These are phyloP conservation scores for Candida piceae DNA, from an alignment of 805 yeast genomes.

Conservation along the genomic window DNA sequence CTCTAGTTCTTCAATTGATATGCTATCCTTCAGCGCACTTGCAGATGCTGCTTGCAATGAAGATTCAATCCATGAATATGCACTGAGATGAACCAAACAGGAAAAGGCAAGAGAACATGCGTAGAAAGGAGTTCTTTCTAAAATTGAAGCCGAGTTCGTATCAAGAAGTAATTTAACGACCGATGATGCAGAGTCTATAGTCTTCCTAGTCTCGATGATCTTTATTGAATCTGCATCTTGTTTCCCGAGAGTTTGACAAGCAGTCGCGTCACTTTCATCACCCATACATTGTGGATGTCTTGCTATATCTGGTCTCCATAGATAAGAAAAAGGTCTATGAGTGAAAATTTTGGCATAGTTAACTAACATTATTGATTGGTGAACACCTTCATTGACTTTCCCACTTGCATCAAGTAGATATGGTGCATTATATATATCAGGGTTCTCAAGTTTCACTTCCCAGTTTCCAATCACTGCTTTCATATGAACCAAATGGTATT, in stretches of 20 bases:
- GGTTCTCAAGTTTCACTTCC: conserved; percentile 43
- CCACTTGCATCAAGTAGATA: conserved; percentile 39
- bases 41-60: conserved; percentile 17
- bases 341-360: conserved; percentile 52
- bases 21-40: conserved; percentile 16
- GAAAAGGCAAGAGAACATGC: conserved; percentile 53
- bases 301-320: conserved; percentile 46
- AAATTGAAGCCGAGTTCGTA: conserved; percentile 39
- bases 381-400: conserved; percentile 47
- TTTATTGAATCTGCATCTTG: conserved; percentile 38
- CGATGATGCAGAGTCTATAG: conserved; percentile 49
- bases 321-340: conserved; percentile 48
- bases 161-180: conserved; percentile 43
- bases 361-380: conserved; percentile 43
- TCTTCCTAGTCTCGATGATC: conserved; percentile 47
- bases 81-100: conserved; percentile 46
- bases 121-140: conserved; percentile 44
- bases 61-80: conserved; percentile 48
- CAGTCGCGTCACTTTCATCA: conserved; percentile 24
- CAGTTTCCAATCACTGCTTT: conserved; percentile 46
- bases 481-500: conserved; percentile 33
- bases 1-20: conserved; percentile 34
- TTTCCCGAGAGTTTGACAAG: conserved; percentile 28
- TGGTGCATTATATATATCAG: conserved; percentile 38
- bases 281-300: conserved; percentile 35